A percentile compares a stretch with the other conserved stretches of the same genome.
Evolutionary conservation across 108 stramenopile species (phyloP).

Genomic region (Poteriospumella lacustris): DNA sequence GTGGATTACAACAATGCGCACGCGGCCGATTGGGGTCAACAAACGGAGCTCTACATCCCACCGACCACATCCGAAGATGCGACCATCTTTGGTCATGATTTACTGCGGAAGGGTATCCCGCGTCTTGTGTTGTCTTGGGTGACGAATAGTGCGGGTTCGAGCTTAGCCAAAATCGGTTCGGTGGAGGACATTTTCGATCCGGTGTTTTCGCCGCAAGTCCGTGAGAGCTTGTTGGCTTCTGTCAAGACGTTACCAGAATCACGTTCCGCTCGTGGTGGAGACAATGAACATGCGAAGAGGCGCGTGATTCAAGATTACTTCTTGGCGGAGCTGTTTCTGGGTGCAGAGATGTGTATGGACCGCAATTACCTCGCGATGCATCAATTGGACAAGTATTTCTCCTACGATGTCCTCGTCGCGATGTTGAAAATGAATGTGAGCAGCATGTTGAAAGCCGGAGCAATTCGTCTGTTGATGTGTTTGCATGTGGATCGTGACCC

Average conservation of each 20-base stretch:
- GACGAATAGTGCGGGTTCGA: not conserved
- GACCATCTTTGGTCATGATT: not conserved
- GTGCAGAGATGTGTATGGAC: slow-evolving; percentile 37
- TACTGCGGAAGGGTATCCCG: not conserved
- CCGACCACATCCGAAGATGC: not conserved
- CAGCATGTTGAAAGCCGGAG: slow-evolving; percentile 24
- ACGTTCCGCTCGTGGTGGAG: not conserved
- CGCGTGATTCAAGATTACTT: slow-evolving; percentile 26
- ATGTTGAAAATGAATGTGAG: slow-evolving; percentile 15
- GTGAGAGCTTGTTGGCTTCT: not conserved
- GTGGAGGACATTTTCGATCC: not conserved
- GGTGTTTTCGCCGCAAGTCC: not conserved
- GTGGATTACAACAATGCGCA: not conserved
- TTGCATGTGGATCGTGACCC: slow-evolving; percentile 36
- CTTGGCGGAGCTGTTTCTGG: slow-evolving; percentile 31
- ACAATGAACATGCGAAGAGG: not conserved
- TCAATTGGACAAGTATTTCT: not conserved
- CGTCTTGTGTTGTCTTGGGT: not conserved
- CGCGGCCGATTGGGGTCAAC: not conserved
- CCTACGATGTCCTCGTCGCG: slow-evolving; percentile 24
- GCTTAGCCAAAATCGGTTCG: not conserved
- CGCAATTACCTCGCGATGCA: slow-evolving; percentile 39
- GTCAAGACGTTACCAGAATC: no score
- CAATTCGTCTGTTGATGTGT: slow-evolving; percentile 29
- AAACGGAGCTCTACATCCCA: not conserved